Base-by-base conservation (phyloP, 2,329 filamentous ascomycete genomes). In the Claviceps africana region DNA sequence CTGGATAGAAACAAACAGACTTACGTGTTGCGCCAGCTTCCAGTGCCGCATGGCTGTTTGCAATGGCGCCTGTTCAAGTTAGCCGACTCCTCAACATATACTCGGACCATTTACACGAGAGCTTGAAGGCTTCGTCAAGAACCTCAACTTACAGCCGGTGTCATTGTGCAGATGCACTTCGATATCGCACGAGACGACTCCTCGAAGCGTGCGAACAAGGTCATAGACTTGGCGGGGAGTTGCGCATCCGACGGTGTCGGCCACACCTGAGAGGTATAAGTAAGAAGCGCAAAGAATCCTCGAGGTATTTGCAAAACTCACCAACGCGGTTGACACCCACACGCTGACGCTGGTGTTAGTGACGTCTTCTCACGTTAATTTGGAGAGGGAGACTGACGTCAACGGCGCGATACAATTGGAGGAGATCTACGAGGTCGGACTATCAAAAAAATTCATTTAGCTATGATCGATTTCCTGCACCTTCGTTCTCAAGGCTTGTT, bases 241-340 rank as follows among this genome's bases (percentile, higher is more conserved):
- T 54, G 87, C 87, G 62, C 86, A 88, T 55, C 86, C 86, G 88
- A 95, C 89, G 11, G 89, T 96, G 67, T 96, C 90, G 48, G 90
- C 90, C 66, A 96, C 89, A 72, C 47, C 47, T 49, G 47, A 11
- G 35, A 49, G n/a, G 15, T 21, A 11, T 49, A 25, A 40, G 47
- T 22, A 40, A 19, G 25, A 31, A 40, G n/a, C 4, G 25, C 15
- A 33, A 19, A 31, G 25, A 13, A 28, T 19, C 7, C 22, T 35
- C 35, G n/a, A 5, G 28, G 10, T 2, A 3, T 15, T 19, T 25
- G 39, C 28, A 19, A 22, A 22, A 50, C 48, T 35, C 22, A 50
- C 48, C 48, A 19, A 50, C 48, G 7, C 48, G 48, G 30, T 50
- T 19, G 13, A 50, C 48, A 6, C 48, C 48, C 21, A 50, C 39